Evolutionary conservation across 2,329 filamentous ascomycete genomes (phyloP), one percentile per base, ranked within the genome.

Genomic region (Ceratocystis papillata): DNA sequence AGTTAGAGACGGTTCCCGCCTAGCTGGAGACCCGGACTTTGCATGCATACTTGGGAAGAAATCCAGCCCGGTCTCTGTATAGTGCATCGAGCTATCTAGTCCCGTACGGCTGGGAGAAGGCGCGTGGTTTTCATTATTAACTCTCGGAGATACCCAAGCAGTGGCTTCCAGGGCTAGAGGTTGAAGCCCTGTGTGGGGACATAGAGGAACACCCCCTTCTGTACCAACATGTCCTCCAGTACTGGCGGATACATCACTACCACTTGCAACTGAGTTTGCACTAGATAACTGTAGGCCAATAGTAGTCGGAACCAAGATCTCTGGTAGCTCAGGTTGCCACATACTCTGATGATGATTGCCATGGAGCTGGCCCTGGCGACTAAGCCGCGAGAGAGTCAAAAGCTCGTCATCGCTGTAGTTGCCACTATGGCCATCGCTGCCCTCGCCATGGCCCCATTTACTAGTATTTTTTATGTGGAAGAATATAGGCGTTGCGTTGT

Each of bases 241-340:
- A 28, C 55, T 37, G 2, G 12, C 55, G 3, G 55, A 59, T n/a
- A 59, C 22, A 37, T 37, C 28, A 6, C 55, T 59, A 3, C 28
- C 28, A n/a, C 25, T 30, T n/a, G 55, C 28, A 22, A 59, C 17
- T n/a, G 55, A 59, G 17, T 20, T 37, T 10, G 55, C 7, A 17
- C 55, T 59, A 17, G 55, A 59, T 8, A 59, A 59, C 25, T 59
- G 55, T n/a, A 59, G 55, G 17, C 28, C 55, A 59, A 59, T 59
- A 3, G 25, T 59, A 37, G 55, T 59, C 2, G 55, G 55, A n/a
- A n/a, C 12, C 12, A 59, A 30, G 28, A 20, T 37, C 30, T 59
- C 28, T 33, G 5, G 15, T 17, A 37, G 12, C 5, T 30, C 55
- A 33, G 55, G 28, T n/a, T n/a, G 12, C 55, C 55, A 59, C 17